Base-by-base conservation (phyloP, 495 filamentous ascomycete species). In the Cetradonia linearis region DNA sequence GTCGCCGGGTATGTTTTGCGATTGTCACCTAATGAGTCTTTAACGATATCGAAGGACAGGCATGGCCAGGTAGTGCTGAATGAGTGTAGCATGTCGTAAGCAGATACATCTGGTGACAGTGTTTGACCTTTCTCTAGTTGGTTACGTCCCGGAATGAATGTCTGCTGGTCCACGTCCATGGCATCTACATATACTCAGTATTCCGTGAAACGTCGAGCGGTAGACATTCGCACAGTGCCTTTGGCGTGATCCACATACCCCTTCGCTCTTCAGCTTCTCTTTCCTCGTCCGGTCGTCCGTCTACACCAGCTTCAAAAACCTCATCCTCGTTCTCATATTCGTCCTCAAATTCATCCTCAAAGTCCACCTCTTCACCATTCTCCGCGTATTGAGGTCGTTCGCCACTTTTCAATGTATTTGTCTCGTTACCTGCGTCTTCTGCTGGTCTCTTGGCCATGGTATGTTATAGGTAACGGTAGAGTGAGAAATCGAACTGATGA, bases 321-420 rank as follows among this genome's bases (percentile, higher is more conserved):
- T 97, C 92, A 69, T 96, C 91, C 65, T 96, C 92, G 67, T 89
- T 95, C 77, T 96, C 91, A 67, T 89, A 97, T 67, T 97, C 92
- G 66, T 96, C 92, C 72, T 95, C 92, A 63, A 86, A 97, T 65
- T 96, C 88, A 72, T 97, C 92, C 71, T 96, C 92, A 63, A 95
- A 96, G 68, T 87, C 87, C 74, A 85, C 86, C 56, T 91, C 88
- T 64, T 81, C 76, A 25, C 70, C 70, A 64, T 72, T 71, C 62
- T 72, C 66, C 31, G 75, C 66, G 60, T 70, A 59, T 38, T 76
- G 68, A 65, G 85, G 86, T 53, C 87, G 78, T 56, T 80, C 82
- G 50, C 86, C 85, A 60, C 78, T 81, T 75, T 89, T 91, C 63
- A 88, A 78, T 57, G 85, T 78, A 33, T 72, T 72, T 52, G 73